phyloP scores from a whole-genome alignment of 495 filamentous ascomycete genomes.

The Trichoderma reesei region DNA sequence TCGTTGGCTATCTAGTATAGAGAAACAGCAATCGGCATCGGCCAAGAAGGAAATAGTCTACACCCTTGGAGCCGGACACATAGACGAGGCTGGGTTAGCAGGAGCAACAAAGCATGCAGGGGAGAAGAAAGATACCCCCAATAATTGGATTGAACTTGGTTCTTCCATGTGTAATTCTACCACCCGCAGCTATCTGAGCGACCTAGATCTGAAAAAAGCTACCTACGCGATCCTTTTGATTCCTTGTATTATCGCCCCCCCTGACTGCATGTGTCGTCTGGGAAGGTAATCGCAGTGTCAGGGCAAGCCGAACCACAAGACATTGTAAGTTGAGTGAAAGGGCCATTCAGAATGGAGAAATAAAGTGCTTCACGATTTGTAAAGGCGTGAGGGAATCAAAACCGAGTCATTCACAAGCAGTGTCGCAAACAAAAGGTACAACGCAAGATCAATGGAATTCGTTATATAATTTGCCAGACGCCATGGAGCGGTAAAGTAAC shows the following conservation, averaged over 20 bases:
- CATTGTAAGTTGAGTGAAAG: too few species aligned
- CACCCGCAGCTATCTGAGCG: background rate
- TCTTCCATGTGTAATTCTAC: background rate
- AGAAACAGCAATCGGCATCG: too few species aligned
- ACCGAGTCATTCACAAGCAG: background rate
- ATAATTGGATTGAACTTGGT: slow-evolving; percentile 1
- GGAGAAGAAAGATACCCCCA: slow-evolving; percentile 13
- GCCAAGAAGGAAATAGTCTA: too few species aligned
- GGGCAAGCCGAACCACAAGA: too few species aligned
- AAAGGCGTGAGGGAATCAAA: background rate
- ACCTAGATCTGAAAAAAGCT: background rate
- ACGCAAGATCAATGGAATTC: background rate
- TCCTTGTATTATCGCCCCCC: too few species aligned
- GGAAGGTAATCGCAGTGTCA: too few species aligned
- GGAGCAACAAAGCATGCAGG: slow-evolving; percentile 21
- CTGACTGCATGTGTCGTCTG: too few species aligned
- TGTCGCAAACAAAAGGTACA: background rate
- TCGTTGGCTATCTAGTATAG: too few species aligned
- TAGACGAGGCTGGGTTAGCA: slow-evolving; percentile 18
- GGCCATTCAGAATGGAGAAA: too few species aligned
- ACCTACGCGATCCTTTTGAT: too few species aligned
- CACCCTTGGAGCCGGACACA: background rate
- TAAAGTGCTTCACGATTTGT: background rate
- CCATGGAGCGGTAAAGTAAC: background rate
- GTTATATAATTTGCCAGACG: slow-evolving; percentile 2